phyloP scores from a whole-genome alignment of 331 rosid genomes.

The Saraca asoca region DNA sequence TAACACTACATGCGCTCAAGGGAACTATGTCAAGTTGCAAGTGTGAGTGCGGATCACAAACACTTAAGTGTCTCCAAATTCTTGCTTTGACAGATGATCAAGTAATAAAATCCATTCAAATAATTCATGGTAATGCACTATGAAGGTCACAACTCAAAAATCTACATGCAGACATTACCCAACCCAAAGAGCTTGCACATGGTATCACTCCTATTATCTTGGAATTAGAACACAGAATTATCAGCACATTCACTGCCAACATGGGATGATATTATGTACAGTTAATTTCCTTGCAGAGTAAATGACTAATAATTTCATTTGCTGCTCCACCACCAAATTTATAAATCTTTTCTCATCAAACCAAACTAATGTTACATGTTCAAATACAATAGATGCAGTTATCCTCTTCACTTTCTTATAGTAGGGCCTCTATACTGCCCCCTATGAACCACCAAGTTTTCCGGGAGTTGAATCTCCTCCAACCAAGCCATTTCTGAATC shows the following conservation, averaged over 20 bases:
- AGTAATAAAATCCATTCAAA: no score
- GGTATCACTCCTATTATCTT: no score
- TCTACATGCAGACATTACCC: no score
- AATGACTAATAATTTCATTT: slow-evolving; percentile 26
- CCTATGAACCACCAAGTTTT: slow-evolving; percentile 37
- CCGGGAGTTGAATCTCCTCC: slow-evolving; percentile 43
- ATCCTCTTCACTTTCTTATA: slow-evolving; percentile 36
- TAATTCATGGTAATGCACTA: no score
- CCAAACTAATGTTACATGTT: slow-evolving; percentile 21
- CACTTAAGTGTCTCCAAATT: no score
- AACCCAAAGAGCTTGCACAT: no score
- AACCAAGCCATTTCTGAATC: slow-evolving; percentile 43
- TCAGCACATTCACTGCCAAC: slow-evolving; percentile 27
- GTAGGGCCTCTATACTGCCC: slow-evolving; percentile 49
- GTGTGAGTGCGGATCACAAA: no score
- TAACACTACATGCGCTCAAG: no score
- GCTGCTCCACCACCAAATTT: slow-evolving; percentile 21
- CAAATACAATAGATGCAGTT: slow-evolving; percentile 6
- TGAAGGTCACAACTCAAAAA: no score
- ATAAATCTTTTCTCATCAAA: slow-evolving; percentile 28
- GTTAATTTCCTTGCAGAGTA: slow-evolving; percentile 26
- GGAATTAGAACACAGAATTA: no score
- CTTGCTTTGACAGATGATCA: no score
- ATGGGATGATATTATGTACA: slow-evolving; percentile 37
- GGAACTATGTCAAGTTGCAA: no score